Evolutionary conservation across 1,139 yeast species (phyloP), one percentile per base, ranked within the genome.

Genomic region (Pneumocystis oryctolagi): DNA sequence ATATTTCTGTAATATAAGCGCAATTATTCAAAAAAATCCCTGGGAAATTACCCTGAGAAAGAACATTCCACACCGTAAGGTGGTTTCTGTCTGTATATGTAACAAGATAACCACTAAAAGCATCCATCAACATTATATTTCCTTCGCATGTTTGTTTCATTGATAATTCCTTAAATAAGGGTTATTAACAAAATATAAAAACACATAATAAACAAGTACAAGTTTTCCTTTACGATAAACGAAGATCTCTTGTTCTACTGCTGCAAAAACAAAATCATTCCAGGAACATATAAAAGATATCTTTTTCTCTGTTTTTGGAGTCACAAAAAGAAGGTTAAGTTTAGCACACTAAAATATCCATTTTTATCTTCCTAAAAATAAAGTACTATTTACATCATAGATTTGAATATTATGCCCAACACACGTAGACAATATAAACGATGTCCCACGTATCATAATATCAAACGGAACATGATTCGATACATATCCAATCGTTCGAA

Each of bases 331-430:
- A 67, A 92, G 78, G 69, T 88, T 95, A 67, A 92, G 78, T 5
- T 88, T 89, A 58, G 92, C 82, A 18, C 96, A 69, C 68, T 66
- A 31, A n/a, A 47, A 25, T 12, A 47, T 47, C 25, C n/a, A 35
- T 32, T 42, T 56, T 53, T 35, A 34, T 37, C 14, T 37, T 37
- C 9, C n/a, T n/a, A 18, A 18, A 18, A 18, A 35, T n/a, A 12
- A 12, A 28, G 6, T 5, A 9, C 18, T 62, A 9, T 67, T 61
- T 57, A 67, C 96, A 76, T 92, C 98, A 71, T 87, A 94, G 53
- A 92, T 88, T 73, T 92, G 98, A 75, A 92, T 89, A 0, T 94
- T 81, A 65, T 83, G 80, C 4, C 97, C 98, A 34, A 92, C 96
- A 47, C 89, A 84, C 0, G 98, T 90, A 14, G 87, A 95, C 60